Evolutionary conservation across 306 rosid genomes (phyloP).

Genomic region (Rubus idaeus): DNA sequence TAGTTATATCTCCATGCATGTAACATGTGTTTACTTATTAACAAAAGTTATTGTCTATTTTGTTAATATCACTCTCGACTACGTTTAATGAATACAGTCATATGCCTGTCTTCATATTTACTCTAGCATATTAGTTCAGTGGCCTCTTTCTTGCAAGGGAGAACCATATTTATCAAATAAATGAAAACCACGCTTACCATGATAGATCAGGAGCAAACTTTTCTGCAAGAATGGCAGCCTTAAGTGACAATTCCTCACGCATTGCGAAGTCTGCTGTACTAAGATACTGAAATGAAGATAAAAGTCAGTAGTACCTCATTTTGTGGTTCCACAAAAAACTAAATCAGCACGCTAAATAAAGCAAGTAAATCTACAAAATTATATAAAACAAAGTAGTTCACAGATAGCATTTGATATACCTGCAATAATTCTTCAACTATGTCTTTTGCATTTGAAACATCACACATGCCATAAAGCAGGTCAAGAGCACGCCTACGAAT

Average conservation of each 20-base stretch:
- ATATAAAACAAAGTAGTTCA: background rate
- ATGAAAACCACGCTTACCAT: constrained; percentile 51
- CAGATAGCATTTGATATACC: constrained; percentile 44
- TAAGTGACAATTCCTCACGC: constrained; percentile 98
- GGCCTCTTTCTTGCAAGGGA: constrained; percentile 3
- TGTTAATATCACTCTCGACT: background rate
- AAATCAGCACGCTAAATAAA: constrained; percentile 4
- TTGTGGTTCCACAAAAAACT: constrained; percentile 21
- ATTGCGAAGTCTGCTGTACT: constrained; percentile 97
- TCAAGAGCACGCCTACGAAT: constrained; percentile 99
- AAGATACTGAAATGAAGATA: constrained; percentile 74
- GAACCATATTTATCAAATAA: background rate
- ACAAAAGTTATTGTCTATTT: background rate
- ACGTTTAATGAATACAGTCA: background rate
- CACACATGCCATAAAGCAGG: constrained; percentile 99
- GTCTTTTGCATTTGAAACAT: constrained; percentile 97
- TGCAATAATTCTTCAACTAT: constrained; percentile 96
- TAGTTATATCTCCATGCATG: background rate
- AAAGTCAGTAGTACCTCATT: constrained; percentile 30
- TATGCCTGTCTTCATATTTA: background rate
- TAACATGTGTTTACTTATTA: background rate
- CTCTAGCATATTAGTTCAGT: background rate
- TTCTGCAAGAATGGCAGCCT: constrained; percentile 99
- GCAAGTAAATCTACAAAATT: constrained; percentile 1
- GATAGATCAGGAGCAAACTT: constrained; percentile 99